phyloP scores from a whole-genome alignment of 441 rosid genomes.

The Erysimum cheiri region DNA sequence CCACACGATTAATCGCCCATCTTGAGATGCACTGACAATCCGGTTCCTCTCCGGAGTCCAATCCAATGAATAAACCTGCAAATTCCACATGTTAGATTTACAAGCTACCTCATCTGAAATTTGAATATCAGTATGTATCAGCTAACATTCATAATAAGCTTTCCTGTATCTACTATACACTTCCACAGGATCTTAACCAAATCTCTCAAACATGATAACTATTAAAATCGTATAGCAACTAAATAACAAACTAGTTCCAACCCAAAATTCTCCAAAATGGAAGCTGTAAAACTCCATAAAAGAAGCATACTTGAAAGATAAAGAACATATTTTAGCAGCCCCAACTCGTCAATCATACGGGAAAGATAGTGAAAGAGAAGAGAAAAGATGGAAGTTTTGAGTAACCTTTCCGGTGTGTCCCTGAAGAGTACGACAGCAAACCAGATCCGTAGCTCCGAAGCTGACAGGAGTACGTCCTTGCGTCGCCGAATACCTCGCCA shows the following conservation, averaged over 20 bases:
- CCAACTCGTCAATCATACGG: conserved; percentile 13
- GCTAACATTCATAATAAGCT: conserved; percentile 9
- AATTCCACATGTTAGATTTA: conserved; percentile 4
- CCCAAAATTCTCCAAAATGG: neutral
- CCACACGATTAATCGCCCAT: conserved; percentile 94
- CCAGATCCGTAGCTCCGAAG: conserved; percentile 90
- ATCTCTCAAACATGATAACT: neutral
- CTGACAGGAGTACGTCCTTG: conserved; percentile 75
- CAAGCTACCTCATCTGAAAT: conserved; percentile 14
- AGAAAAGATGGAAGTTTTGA: conserved; percentile 4
- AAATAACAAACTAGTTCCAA: neutral
- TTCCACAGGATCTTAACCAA: conserved; percentile 9
- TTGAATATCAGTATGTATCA: neutral
- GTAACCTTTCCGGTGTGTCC: conserved; percentile 97
- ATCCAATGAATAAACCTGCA: conserved; percentile 88
- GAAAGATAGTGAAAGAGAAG: conserved; percentile 4
- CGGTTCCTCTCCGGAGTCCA: conserved; percentile 92
- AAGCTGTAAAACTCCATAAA: conserved; percentile 23
- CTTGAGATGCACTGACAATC: conserved; percentile 96
- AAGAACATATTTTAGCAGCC: neutral
- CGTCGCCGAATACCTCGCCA: conserved; percentile 68
- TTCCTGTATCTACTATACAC: neutral
- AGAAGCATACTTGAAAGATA: conserved; percentile 15
- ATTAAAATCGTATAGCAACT: neutral
- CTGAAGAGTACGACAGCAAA: conserved; percentile 93